Evolutionary conservation across 306 rosid species (phyloP).

Genomic region (Sophora flavescens): DNA sequence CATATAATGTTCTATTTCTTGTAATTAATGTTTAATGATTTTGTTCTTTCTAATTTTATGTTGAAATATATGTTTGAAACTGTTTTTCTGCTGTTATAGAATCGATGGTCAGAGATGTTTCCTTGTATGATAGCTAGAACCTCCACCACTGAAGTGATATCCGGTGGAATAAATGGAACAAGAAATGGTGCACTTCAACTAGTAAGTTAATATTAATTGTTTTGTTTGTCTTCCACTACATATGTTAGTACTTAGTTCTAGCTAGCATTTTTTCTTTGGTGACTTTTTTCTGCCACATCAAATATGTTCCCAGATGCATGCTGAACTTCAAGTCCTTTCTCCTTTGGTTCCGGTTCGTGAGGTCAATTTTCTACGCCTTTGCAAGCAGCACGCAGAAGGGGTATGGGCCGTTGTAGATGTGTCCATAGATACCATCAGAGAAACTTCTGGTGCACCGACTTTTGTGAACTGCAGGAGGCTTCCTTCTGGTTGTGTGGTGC

Average conservation of each 20-base stretch:
- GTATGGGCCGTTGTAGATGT: constrained; percentile 95
- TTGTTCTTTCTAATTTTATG: constrained; percentile 1
- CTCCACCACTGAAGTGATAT: constrained; percentile 75
- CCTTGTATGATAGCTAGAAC: constrained; percentile 86
- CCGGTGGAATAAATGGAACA: constrained; percentile 83
- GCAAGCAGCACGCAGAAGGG: constrained; percentile 94
- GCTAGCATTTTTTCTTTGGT: neutral
- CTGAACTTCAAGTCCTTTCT: constrained; percentile 89
- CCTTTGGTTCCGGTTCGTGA: constrained; percentile 85
- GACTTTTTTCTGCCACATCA: neutral
- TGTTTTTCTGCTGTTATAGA: constrained; percentile 48
- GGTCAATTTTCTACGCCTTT: constrained; percentile 79
- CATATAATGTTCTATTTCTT: neutral
- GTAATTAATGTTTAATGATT: neutral
- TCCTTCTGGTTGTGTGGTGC: constrained; percentile 94
- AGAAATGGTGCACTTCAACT: constrained; percentile 90
- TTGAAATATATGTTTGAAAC: neutral
- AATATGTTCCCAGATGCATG: constrained; percentile 71
- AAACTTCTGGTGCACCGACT: constrained; percentile 59
- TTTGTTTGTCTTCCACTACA: neutral
- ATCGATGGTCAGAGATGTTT: constrained; percentile 91
- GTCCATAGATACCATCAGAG: constrained; percentile 71
- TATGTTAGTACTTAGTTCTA: neutral
- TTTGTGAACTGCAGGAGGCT: constrained; percentile 74
- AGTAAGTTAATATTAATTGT: constrained; percentile 50